Evolutionary conservation across 257 asterid species (phyloP).

Genomic region (Haberlea rhodopensis): DNA sequence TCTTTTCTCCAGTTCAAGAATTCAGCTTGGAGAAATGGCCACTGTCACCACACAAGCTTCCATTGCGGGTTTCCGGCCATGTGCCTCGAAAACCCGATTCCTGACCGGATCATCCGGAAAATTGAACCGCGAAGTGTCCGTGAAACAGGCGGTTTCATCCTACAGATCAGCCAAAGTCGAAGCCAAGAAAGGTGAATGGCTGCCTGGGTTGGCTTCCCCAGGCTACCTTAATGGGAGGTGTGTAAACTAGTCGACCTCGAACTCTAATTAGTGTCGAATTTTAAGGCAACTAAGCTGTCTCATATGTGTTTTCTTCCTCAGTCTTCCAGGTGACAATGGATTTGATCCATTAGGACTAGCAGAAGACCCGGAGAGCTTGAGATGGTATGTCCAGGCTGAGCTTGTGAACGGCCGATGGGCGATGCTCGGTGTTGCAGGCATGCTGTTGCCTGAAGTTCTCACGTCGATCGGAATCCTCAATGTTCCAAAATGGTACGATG

Average conservation of each 20-base stretch:
- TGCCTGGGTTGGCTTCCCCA: conserved; percentile 88
- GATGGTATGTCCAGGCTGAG: conserved; percentile 86
- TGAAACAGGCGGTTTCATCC: conserved; percentile 40
- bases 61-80: conserved; percentile 66
- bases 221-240: conserved; percentile 84
- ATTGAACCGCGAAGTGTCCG: conserved; percentile 48
- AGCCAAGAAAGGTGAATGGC: conserved; percentile 98
- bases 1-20: not conserved
- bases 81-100: conserved; percentile 55
- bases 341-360: conserved; percentile 87
- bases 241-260: not conserved
- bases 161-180: conserved; percentile 55
- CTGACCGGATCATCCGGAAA: conserved; percentile 62
- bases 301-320: conserved; percentile 9
- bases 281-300: not conserved
- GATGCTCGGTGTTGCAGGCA: conserved; percentile 91
- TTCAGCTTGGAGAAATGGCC: conserved; percentile 47
- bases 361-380: conserved; percentile 81
- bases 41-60: conserved; percentile 74
- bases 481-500: conserved; percentile 91
- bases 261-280: not conserved
- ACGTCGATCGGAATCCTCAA: conserved; percentile 64
- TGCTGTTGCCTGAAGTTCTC: conserved; percentile 79
- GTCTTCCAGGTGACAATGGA: conserved; percentile 91
- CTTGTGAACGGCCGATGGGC: conserved; percentile 95